Conservation (phyloP, 257 asterid species). For the Nicotiana otophora region DNA sequence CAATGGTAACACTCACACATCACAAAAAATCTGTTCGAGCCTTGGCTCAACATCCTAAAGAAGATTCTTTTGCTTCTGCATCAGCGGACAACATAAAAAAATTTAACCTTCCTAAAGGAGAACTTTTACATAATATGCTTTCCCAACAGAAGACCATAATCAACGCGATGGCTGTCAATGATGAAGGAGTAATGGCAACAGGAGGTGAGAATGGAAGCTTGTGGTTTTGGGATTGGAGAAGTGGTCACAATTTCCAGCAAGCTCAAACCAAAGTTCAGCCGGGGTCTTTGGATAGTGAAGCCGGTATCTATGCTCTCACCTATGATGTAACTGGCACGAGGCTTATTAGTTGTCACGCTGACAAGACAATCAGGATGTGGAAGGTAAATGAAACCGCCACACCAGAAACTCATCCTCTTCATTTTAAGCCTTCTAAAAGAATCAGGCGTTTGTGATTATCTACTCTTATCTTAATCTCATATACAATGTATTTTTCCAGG, state of each 20-base stretch:
- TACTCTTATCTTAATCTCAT: too few relatives aligned
- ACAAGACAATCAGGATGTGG: slow-evolving; percentile 94
- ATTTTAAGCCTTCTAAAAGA: too few relatives aligned
- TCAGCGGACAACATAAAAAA: slow-evolving; percentile 81
- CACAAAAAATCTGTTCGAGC: neutral
- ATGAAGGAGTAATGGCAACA: slow-evolving; percentile 77
- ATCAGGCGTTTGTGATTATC: too few relatives aligned
- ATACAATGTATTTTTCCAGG: too few relatives aligned
- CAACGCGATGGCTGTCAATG: slow-evolving; percentile 77
- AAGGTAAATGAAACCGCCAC: slow-evolving; percentile 47
- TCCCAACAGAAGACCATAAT: slow-evolving; percentile 88
- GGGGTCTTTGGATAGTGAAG: slow-evolving; percentile 91
- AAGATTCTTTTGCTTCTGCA: slow-evolving; percentile 68
- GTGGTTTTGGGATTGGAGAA: slow-evolving; percentile 97
- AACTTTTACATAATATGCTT: slow-evolving; percentile 83
- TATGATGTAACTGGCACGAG: slow-evolving; percentile 69
- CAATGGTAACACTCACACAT: neutral
- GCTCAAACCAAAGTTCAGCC: slow-evolving; percentile 84
- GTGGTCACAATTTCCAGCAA: slow-evolving; percentile 92
- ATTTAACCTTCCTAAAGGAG: slow-evolving; percentile 82
- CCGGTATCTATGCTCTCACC: slow-evolving; percentile 61
- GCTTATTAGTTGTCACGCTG: slow-evolving; percentile 83
- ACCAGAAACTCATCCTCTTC: too few relatives aligned
- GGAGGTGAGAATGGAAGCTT: slow-evolving; percentile 97
- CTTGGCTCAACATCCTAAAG: neutral